Evolutionary conservation across 805 yeast genomes (phyloP), one percentile per base, ranked within the genome.

Genomic region (Metschnikowia koreensis): DNA sequence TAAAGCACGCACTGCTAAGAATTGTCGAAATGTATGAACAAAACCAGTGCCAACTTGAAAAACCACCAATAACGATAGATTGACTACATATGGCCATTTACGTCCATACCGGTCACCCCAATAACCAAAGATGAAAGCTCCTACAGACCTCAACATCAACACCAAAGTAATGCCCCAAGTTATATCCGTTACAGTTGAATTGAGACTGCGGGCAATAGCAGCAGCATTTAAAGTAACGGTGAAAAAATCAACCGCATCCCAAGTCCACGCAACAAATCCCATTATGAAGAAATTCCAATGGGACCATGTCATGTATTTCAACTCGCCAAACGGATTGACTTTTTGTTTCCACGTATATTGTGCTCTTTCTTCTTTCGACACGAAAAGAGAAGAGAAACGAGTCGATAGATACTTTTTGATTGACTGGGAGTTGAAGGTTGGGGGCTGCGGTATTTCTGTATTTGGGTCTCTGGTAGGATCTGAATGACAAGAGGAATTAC

Each of bases 151-250:
- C 55, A 84, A 72, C 89, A 84, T 84, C 38, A 84, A 74, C 44
- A 84, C 88, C 55, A 84, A 70, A 0, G 89, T 83, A 59, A 84
- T 81, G 45, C 89, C 91, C 88, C 89, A 83, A 5, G 86, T 79
- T 47, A 83, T 72, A 50, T 77, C 80, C 52, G 73, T 81, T 42
- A 79, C 81, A 15, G 74, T 53, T 17, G 64, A 70, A 41, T 69
- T 73, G 38, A 83, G 73, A 49, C 71, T 70, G 7, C 61, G 47
- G 13, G 87, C 85, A 51, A 83, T 69, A 12, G 60, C 66, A 0
- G 76, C 38, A 7, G 77, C 81, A 59, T 81, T 81, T 37, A 82
- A 66, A 7, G 84, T 79, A 12, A 81, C 81, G 10, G 81, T 71
- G 58, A 84, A 83, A 62, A 80, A 83, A 66, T 83, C 88, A 61